Base-by-base conservation (phyloP, 2,329 filamentous ascomycete species). In the Akanthomyces dipterigenus region DNA sequence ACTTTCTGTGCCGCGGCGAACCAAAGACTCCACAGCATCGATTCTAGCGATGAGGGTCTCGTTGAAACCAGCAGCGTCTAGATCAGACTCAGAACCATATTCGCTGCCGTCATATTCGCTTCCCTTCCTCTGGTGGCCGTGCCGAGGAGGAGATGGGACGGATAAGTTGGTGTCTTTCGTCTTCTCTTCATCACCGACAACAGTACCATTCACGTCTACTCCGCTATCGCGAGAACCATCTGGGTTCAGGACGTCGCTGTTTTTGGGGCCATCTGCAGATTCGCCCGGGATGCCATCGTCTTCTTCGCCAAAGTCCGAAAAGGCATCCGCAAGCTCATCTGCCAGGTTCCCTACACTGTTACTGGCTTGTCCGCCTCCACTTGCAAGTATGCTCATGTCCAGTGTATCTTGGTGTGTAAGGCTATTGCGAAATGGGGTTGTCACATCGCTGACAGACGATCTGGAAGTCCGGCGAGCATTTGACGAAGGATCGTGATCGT, bases 311-410 rank as follows among this genome's bases (percentile, higher is more conserved):
- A 85, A 88, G 38, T 85, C 86, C 48, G 83, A 85, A 72, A 89
- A 85, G 4, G 87, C 86, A 69, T 89, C 89, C 1, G 88, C 90
- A 53, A 95, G 77, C 73, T 95, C 90, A 73, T 93, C 90, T 1
- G 90, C 90, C 54, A 95, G 74, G 67, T 91, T 93, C 36, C 90
- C 90, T 64, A 91, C 77, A 9, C 88, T 87, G 64, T 84, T 84
- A 55, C 76, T 76, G 3, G 71, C 71, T 26, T 72, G 75, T 50
- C 73, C 72, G 42, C 73, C 79, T 46, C 73, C 76, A 60, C 71
- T 72, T 62, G 74, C 73, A 53, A 81, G 77, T n/a, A 77, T 72
- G 62, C 73, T 74, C 56, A 82, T 71, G 59, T 81, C 78, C n/a
- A 77, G 70, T 40, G 69, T 70, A 66, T 83, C 81, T 62, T 76